Percentiles rank a stretch among this genome's conserved stretches.
These are phyloP conservation scores for Alternaria angustiovoidea DNA, from an alignment of 2,329 filamentous ascomycete genomes.

Conservation along the genomic window DNA sequence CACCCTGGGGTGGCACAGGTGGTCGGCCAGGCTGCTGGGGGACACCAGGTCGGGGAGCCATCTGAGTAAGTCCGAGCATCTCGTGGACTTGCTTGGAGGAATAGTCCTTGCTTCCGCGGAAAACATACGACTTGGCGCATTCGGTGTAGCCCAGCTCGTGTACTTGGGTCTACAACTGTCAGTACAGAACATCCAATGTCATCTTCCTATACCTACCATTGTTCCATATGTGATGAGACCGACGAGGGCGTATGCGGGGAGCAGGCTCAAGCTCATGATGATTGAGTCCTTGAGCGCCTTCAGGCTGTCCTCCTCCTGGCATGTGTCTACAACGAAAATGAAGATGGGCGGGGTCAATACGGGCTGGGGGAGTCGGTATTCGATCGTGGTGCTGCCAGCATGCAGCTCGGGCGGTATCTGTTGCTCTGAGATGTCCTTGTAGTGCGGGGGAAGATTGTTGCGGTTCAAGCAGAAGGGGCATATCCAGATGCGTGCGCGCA, in stretches of 20 bases:
- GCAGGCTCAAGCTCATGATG: conserved; percentile 82
- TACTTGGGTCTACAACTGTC: conserved; percentile 75
- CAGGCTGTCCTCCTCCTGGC: conserved; percentile 86
- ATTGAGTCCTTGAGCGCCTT: conserved; percentile 85
- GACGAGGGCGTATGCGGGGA: conserved; percentile 82
- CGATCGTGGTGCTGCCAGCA: conserved; percentile 84
- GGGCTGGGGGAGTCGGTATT: conserved; percentile 81
- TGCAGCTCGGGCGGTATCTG: conserved; percentile 85
- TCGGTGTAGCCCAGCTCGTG: conserved; percentile 98
- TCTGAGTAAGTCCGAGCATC: conserved; percentile 86
- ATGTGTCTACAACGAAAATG: conserved; percentile 86
- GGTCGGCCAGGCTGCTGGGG: conserved; percentile 78
- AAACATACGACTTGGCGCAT: conserved; percentile 98
- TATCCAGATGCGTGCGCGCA: conserved; percentile 84
- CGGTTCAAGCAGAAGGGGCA: conserved; percentile 87
- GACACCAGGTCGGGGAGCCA: conserved; percentile 72
- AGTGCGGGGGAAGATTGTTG: conserved; percentile 83
- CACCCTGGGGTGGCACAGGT: conserved; percentile 69
- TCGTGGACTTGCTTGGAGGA: conserved; percentile 99
- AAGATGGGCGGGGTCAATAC: conserved; percentile 89
- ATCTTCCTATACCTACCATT: conserved; percentile 67
- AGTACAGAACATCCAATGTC: conserved; percentile 11
- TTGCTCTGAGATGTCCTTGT: conserved; percentile 87
- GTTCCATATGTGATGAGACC: conserved; percentile 89
- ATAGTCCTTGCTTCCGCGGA: conserved; percentile 97